Evolutionary conservation across 1,284 basidiomycete genomes (phyloP).

Genomic region (Mycocalia duriaeana): DNA sequence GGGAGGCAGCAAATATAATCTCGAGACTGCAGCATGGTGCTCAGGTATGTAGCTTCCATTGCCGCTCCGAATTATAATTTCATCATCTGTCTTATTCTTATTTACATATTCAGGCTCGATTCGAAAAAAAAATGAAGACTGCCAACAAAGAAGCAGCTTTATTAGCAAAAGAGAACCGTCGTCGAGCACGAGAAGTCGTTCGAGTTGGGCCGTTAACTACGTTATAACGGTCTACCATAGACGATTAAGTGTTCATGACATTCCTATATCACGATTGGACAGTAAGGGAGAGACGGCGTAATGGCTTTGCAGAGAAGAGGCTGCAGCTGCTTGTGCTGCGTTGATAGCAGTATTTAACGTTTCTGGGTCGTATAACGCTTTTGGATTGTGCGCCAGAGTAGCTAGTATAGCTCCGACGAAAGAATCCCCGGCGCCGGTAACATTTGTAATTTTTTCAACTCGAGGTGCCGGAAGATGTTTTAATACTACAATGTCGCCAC

Average conservation of each 20-base stretch:
- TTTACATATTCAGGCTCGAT: slow-evolving; percentile 39
- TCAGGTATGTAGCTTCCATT: slow-evolving; percentile 36
- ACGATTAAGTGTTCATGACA: too few species aligned
- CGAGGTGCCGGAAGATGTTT: slow-evolving; percentile 65
- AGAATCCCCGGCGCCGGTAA: slow-evolving; percentile 89
- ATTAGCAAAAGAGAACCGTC: slow-evolving; percentile 40
- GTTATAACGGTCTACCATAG: slow-evolving; percentile 6
- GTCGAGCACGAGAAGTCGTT: slow-evolving; percentile 50
- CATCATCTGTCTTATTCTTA: slow-evolving; percentile 2
- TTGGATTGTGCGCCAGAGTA: slow-evolving; percentile 39
- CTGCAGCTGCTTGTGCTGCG: slow-evolving; percentile 60
- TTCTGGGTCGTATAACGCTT: slow-evolving; percentile 40
- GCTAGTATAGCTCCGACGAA: slow-evolving; percentile 77
- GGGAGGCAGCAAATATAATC: slow-evolving; percentile 75
- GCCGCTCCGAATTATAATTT: slow-evolving; percentile 1
- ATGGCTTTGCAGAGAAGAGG: slow-evolving; percentile 56
- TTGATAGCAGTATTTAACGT: slow-evolving; percentile 39
- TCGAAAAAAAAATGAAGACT: slow-evolving; percentile 48
- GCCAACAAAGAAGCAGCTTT: slow-evolving; percentile 29
- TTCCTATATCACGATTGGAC: slow-evolving; percentile 29
- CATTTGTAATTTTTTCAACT: slow-evolving; percentile 53
- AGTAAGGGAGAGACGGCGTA: slow-evolving; percentile 63
- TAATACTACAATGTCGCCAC: slow-evolving; percentile 49
- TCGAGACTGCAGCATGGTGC: slow-evolving; percentile 76
- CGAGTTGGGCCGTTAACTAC: slow-evolving; percentile 41